These are phyloP conservation scores for Sclerotiophoma versabilis DNA, from an alignment of 2,329 filamentous ascomycete genomes.

Conservation along the genomic window DNA sequence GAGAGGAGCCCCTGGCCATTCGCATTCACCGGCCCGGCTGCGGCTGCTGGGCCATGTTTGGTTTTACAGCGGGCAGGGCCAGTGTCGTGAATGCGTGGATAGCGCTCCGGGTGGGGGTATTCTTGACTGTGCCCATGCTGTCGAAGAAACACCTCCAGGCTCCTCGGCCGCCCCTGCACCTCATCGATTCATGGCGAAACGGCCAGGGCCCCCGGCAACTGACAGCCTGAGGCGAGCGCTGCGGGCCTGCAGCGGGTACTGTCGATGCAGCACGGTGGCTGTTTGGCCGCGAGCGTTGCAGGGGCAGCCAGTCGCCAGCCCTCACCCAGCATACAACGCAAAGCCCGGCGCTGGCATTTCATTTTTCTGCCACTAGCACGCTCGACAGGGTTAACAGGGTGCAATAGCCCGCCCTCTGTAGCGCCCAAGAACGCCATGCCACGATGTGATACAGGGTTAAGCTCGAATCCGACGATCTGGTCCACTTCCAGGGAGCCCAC, in stretches of 20 bases:
- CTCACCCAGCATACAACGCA: constrained; percentile 34
- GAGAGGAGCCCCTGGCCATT: constrained; percentile 1
- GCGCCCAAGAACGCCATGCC: constrained; percentile 44
- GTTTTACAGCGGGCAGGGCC: constrained; percentile 32
- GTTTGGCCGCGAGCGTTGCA: constrained; percentile 27
- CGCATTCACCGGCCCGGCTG: constrained; percentile 23
- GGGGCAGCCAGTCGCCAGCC: constrained; percentile 29
- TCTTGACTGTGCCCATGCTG: constrained; percentile 34
- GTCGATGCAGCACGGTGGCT: constrained; percentile 20
- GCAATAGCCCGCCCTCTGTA: constrained; percentile 16
- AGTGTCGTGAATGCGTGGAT: constrained; percentile 11
- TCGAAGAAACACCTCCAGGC: constrained; percentile 31
- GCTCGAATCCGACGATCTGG: constrained; percentile 52
- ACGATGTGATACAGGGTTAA: constrained; percentile 51
- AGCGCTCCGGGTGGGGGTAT: constrained; percentile 35
- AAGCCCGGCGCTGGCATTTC: constrained; percentile 29
- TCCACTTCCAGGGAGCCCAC: constrained; percentile 41
- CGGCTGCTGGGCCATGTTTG: constrained; percentile 31
- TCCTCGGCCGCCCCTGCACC: constrained; percentile 26
- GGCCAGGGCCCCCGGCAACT: constrained; percentile 36
- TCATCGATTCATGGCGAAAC: constrained; percentile 38
- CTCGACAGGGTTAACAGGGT: constrained; percentile 9
- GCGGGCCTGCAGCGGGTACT: constrained; percentile 30
- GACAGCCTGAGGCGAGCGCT: constrained; percentile 30
- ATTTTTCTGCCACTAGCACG: constrained; percentile 39